Percentiles rank a stretch among this genome's conserved stretches.
phyloP scores from a whole-genome alignment of 345 rosid species.

The Brassica carinata region DNA sequence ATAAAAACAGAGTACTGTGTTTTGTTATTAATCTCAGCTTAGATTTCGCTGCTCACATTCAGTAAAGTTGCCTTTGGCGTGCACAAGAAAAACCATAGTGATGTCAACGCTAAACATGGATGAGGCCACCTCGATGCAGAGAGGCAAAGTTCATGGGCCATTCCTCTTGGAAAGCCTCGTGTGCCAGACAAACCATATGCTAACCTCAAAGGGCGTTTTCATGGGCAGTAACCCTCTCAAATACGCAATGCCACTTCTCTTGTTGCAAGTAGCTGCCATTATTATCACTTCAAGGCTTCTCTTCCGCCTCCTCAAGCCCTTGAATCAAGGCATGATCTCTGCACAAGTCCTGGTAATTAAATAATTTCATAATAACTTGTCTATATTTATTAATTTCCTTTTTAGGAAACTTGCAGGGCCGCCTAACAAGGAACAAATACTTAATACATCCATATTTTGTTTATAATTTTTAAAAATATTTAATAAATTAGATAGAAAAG shows the following conservation, averaged over 20 bases:
- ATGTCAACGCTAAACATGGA: slow-evolving; percentile 19
- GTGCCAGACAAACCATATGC: slow-evolving; percentile 30
- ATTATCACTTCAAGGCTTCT: slow-evolving; percentile 37
- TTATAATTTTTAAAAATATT: too few species aligned
- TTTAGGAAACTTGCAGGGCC: neutral
- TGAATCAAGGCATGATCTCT: slow-evolving; percentile 45
- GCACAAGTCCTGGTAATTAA: slow-evolving; percentile 37
- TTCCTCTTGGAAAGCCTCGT: slow-evolving; percentile 20
- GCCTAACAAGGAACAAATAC: too few species aligned
- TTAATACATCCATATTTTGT: too few species aligned
- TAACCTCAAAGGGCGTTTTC: slow-evolving; percentile 31
- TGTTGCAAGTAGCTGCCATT: slow-evolving; percentile 34
- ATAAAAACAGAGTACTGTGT: slow-evolving; percentile 19
- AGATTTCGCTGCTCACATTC: neutral
- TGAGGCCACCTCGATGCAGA: slow-evolving; percentile 28
- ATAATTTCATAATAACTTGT: neutral
- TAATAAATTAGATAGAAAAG: too few species aligned
- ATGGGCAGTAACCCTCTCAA: slow-evolving; percentile 39
- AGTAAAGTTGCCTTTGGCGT: neutral
- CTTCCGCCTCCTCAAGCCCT: slow-evolving; percentile 36
- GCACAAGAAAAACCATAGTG: neutral
- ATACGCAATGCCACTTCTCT: slow-evolving; percentile 36
- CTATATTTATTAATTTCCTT: neutral
- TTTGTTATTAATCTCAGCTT: slow-evolving; percentile 2
- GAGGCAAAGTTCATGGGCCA: slow-evolving; percentile 37